Conservation (phyloP, 1,284 basidiomycete genomes). For the Leccinum solheimii region DNA sequence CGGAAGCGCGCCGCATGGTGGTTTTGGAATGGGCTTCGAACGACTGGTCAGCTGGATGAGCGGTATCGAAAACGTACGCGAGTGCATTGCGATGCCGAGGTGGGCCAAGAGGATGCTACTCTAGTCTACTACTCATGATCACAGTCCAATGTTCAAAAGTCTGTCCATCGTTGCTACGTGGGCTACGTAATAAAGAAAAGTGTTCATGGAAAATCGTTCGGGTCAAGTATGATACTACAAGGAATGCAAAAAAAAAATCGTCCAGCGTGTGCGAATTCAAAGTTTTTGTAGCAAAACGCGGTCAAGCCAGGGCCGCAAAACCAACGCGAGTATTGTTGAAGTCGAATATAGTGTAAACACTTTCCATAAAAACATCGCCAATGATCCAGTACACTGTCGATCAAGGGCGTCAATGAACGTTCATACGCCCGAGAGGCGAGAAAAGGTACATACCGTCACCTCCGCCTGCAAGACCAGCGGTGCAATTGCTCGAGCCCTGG, state of each 20-base stretch:
- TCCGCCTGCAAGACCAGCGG: conserved; percentile 31
- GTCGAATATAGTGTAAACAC: conserved; percentile 33
- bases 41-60: conserved; percentile 82
- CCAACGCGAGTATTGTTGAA: conserved; percentile 27
- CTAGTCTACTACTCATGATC: conserved; percentile 30
- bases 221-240: not conserved
- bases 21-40: conserved; percentile 94
- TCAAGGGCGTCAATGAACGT: not conserved
- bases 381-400: conserved; percentile 32
- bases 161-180: not conserved
- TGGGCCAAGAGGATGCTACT: conserved; percentile 81
- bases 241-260: conserved; percentile 1
- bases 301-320: conserved; percentile 32
- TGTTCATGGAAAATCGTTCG: conserved; percentile 2
- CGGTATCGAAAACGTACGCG: conserved; percentile 82
- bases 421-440: not conserved
- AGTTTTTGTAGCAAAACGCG: not conserved
- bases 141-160: not conserved
- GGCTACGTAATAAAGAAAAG: not conserved
- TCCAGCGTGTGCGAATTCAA: conserved; percentile 1
- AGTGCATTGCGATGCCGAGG: conserved; percentile 88
- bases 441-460: conserved; percentile 22
- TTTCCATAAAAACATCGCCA: conserved; percentile 34
- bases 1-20: conserved; percentile 87
- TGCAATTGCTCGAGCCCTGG: conserved; percentile 24